phyloP scores from a whole-genome alignment of 257 asterid species.

The Solanum megistacrolobum region DNA sequence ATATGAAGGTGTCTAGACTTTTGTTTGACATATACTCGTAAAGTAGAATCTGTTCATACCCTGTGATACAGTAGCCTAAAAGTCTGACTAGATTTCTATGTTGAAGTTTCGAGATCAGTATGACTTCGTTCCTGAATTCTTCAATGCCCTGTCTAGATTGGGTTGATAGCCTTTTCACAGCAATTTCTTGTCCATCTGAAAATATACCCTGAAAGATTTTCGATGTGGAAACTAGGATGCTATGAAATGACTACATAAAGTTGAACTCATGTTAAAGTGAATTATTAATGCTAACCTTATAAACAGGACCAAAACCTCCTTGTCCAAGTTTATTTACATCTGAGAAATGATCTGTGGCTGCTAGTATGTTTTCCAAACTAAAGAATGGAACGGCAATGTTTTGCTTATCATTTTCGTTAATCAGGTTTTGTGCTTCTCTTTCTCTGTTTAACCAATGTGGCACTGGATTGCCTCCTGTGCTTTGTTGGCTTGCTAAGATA shows the following conservation, averaged over 20 bases:
- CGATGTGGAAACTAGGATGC: neutral
- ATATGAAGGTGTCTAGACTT: constrained; percentile 8
- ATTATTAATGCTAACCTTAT: neutral
- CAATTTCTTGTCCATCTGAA: constrained; percentile 15
- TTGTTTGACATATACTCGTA: constrained; percentile 10
- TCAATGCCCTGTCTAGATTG: constrained; percentile 16
- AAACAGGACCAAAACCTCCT: constrained; percentile 16
- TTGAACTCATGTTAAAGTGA: too few relatives aligned
- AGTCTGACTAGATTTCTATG: constrained; percentile 1
- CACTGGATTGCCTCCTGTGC: constrained; percentile 3
- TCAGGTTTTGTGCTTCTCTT: neutral
- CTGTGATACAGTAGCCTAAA: constrained; percentile 12
- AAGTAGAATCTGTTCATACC: constrained; percentile 12
- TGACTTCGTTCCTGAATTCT: constrained; percentile 16
- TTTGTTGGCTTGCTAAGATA: constrained; percentile 11
- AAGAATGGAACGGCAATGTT: neutral
- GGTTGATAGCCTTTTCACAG: constrained; percentile 21
- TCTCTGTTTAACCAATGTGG: constrained; percentile 18
- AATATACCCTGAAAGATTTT: constrained; percentile 12
- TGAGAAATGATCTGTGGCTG: constrained; percentile 4
- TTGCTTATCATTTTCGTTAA: neutral
- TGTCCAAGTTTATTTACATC: constrained; percentile 6
- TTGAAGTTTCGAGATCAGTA: neutral
- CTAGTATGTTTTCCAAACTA: neutral
- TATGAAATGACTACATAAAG: neutral